phyloP scores from a whole-genome alignment of 441 rosid species.

The Hura crepitans region DNA sequence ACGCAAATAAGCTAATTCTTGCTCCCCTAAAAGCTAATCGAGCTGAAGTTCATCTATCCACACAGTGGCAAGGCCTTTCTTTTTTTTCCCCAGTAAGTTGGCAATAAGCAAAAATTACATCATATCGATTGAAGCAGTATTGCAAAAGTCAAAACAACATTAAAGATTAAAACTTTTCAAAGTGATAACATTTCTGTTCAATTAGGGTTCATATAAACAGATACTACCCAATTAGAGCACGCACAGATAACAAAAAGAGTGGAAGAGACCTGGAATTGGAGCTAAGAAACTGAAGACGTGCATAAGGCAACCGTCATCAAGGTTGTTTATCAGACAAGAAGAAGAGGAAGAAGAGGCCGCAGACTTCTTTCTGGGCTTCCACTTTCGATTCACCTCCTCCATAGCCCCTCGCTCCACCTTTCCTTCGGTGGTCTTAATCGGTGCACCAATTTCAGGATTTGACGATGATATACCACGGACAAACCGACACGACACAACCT shows the following conservation, averaged over 20 bases:
- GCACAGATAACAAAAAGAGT: neutral
- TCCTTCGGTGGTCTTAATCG: neutral
- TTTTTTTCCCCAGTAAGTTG: neutral
- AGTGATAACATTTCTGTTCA: neutral
- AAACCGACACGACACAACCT: neutral
- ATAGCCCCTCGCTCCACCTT: slow-evolving; percentile 9
- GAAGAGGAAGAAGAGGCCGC: slow-evolving; percentile 17
- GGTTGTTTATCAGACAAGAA: slow-evolving; percentile 53
- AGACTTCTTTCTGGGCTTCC: slow-evolving; percentile 13
- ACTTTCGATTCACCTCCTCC: slow-evolving; percentile 14
- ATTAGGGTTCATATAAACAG: neutral
- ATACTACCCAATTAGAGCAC: neutral
- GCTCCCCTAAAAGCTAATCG: neutral
- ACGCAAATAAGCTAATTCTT: neutral
- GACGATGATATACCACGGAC: neutral
- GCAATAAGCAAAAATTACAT: neutral
- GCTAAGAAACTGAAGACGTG: slow-evolving; percentile 92
- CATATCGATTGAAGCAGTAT: no score
- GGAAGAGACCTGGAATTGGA: slow-evolving; percentile 71
- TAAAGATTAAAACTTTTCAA: neutral
- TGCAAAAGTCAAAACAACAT: no score
- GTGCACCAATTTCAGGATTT: neutral
- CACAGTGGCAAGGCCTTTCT: no score
- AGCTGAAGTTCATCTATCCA: no score
- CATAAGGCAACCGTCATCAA: slow-evolving; percentile 99